Percentiles rank a stretch among this genome's conserved stretches.
Conservation (phyloP, 169 alveolate genomes). For the Ichthyophthirius multifiliis region DNA sequence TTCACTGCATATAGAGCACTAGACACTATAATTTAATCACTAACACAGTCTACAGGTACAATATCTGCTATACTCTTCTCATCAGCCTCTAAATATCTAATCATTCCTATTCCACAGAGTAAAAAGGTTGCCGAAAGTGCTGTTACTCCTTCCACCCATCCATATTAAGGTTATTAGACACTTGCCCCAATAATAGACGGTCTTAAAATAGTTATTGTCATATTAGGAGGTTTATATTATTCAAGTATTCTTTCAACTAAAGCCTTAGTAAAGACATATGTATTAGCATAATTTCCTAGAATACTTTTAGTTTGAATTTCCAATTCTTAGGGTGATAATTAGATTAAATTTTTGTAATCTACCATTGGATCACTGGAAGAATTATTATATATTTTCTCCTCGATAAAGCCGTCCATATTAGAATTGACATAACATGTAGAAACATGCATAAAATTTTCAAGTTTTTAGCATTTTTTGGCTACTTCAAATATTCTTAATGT, state of each 20-base stretch:
- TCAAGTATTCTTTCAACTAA: constrained; percentile 62
- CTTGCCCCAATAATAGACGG: constrained; percentile 75
- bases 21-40: constrained; percentile 53
- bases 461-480: constrained; percentile 44
- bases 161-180: constrained; percentile 72
- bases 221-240: constrained; percentile 35
- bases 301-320: constrained; percentile 51
- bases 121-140: constrained; percentile 66
- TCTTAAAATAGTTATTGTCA: constrained; percentile 60
- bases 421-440: constrained; percentile 54
- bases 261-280: constrained; percentile 70
- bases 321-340: constrained; percentile 53
- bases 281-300: constrained; percentile 71
- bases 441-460: constrained; percentile 53
- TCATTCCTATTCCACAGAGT: constrained; percentile 62
- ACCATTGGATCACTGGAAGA: constrained; percentile 31
- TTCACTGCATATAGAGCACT: constrained; percentile 31
- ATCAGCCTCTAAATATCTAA: constrained; percentile 55
- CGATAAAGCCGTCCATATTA: constrained; percentile 63
- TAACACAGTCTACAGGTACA: constrained; percentile 77
- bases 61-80: constrained; percentile 62
- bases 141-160: constrained; percentile 78
- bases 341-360: constrained; percentile 31
- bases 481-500: constrained; percentile 53
- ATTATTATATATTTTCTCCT: constrained; percentile 63